These are phyloP conservation scores for Monilinia polystroma DNA, from an alignment of 2,329 filamentous ascomycete genomes.

Conservation along the genomic window DNA sequence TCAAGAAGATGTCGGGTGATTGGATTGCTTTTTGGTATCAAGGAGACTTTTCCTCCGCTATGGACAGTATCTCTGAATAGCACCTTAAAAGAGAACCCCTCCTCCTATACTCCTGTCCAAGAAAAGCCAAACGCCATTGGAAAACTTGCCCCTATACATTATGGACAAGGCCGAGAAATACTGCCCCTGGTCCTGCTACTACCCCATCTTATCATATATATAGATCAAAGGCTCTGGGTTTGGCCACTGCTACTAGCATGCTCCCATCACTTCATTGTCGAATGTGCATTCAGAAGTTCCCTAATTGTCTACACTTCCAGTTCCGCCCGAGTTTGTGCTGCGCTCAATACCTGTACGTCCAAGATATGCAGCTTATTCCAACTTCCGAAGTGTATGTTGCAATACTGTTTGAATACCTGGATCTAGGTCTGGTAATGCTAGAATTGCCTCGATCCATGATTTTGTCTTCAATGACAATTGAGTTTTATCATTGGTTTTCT, in stretches of 20 bases:
- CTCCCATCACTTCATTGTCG: neutral
- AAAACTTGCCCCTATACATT: neutral
- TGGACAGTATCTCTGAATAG: neutral
- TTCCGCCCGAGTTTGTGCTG: neutral
- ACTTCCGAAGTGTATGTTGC: conserved; percentile 46
- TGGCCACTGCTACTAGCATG: neutral
- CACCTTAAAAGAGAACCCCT: neutral
- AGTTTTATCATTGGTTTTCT: conserved; percentile 47
- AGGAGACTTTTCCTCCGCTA: neutral
- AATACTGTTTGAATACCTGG: conserved; percentile 56
- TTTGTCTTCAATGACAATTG: conserved; percentile 50
- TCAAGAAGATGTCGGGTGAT: neutral
- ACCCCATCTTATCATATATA: neutral
- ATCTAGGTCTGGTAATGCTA: conserved; percentile 53
- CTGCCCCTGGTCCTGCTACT: neutral
- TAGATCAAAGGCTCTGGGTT: too few species aligned
- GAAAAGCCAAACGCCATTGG: neutral
- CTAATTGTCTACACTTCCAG: neutral
- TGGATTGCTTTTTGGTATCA: conserved; percentile 7
- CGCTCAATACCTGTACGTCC: neutral
- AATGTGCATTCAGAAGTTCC: neutral
- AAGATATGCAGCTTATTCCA: conserved; percentile 26
- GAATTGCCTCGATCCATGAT: conserved; percentile 55
- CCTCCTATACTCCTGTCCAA: conserved; percentile 3
- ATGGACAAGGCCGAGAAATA: conserved; percentile 8